Base-by-base conservation (phyloP, 2,329 filamentous ascomycete species). In the Aspergillus hortae region DNA sequence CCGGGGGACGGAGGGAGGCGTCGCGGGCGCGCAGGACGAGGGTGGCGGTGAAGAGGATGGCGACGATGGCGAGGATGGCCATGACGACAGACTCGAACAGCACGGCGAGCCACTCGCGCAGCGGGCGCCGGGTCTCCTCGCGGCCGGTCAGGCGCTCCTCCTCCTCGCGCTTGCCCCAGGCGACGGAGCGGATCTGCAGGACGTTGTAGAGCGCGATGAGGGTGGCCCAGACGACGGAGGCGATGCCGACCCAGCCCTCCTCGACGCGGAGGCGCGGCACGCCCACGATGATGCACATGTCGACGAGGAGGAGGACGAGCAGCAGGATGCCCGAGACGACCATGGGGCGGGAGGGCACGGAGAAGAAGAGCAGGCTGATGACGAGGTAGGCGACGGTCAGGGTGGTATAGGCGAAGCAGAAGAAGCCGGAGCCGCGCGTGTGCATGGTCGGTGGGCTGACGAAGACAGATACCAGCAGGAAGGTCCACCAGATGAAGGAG, bases 81-180 rank as follows among this genome's bases (percentile, higher is more conserved):
- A 95, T 82, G 38, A 88, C 79, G 44, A 91, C 73, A 1, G 88
- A 91, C 23, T 90, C 87, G 3, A 86, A 65, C 3, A 95, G 74
- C 12, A 99, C 89, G 41, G 86, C 87, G 4, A 85, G 72, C 92
- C 94, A 97, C 74, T 97, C 90, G 40, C 81, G 75, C 4, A 96
- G 71, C 0, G 90, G 89, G 25, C 92, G 85, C 21, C 92, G 83
- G 10, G 88, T 90, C 74, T 99, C 92, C 27, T 88, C 83, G 12
- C 92, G 87, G 10, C 94, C 94, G 0, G 92, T 97, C 17, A 97
- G 77, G 23, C 94, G 85, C 68, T 96, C 87, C 68, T 99, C 94
- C 69, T 97, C 94, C 63, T 96, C 90, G 1, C 79, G 80, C 72
- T 97, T 97, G 51, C 92, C 94, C 88, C 90, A 95, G 63, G 88